Percentiles rank a stretch among this genome's conserved stretches.
These are phyloP conservation scores for Apophysomyces ossiformis DNA, from an alignment of 371 early-diverging fungal genomes.

Conservation along the genomic window DNA sequence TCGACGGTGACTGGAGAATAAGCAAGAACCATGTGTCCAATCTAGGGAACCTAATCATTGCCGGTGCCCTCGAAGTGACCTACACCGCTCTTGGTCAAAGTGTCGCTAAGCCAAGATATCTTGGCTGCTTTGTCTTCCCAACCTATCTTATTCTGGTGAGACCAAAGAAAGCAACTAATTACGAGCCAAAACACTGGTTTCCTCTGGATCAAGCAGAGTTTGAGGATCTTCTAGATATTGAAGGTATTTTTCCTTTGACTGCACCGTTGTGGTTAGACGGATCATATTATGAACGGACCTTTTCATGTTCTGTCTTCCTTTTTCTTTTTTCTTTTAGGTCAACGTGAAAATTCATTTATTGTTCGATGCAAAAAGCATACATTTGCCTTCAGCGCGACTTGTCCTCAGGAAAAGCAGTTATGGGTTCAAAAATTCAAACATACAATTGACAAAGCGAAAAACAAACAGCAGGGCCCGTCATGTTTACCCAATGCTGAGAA, in stretches of 20 bases:
- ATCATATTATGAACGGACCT: not conserved
- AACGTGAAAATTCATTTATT: constrained; percentile 41
- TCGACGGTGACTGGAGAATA: constrained; percentile 47
- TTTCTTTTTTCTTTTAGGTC: constrained; percentile 23
- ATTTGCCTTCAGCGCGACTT: constrained; percentile 51
- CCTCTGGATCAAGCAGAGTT: constrained; percentile 54
- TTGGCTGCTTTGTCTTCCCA: constrained; percentile 61
- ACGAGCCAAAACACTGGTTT: constrained; percentile 66
- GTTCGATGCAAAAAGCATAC: constrained; percentile 47
- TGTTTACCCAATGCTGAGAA: constrained; percentile 19
- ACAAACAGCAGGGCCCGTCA: not conserved
- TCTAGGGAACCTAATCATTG: constrained; percentile 39
- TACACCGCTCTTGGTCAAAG: constrained; percentile 44
- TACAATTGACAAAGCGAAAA: constrained; percentile 34
- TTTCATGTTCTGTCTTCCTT: constrained; percentile 2
- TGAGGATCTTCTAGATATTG: constrained; percentile 46
- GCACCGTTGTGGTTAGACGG: too few relatives aligned
- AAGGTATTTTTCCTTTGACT: constrained; percentile 22
- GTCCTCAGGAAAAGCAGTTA: constrained; percentile 47
- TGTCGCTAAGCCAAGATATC: constrained; percentile 42
- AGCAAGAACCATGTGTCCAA: constrained; percentile 32
- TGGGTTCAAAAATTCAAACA: constrained; percentile 42
- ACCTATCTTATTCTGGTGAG: constrained; percentile 57
- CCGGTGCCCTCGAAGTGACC: constrained; percentile 51
- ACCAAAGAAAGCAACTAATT: constrained; percentile 54